Conservation (phyloP, 768 basidiomycete species). For the Leccinum imitatum region DNA sequence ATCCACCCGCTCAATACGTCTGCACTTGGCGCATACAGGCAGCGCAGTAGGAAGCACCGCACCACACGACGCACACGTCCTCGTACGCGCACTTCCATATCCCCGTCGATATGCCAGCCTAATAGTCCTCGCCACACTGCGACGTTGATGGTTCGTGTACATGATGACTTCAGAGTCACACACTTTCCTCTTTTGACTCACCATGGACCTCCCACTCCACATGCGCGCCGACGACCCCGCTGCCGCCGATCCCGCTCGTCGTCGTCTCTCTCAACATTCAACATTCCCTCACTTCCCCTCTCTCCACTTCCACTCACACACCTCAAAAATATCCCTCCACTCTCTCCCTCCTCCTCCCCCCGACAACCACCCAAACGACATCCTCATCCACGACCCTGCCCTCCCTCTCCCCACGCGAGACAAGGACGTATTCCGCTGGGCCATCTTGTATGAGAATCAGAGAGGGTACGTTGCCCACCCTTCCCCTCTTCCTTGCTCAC, state of each 20-base stretch:
- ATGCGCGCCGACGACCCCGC: slow-evolving; percentile 42
- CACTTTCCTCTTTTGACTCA: slow-evolving; percentile 3
- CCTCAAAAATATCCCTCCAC: background rate
- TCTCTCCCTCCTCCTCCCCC: background rate
- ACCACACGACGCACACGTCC: slow-evolving; percentile 59
- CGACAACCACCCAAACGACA: slow-evolving; percentile 18
- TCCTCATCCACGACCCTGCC: slow-evolving; percentile 31
- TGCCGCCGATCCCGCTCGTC: slow-evolving; percentile 46
- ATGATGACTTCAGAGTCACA: slow-evolving; percentile 1
- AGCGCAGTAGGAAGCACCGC: no score
- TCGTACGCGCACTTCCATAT: slow-evolving; percentile 11
- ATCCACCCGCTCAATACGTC: no score
- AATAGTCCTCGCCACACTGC: background rate
- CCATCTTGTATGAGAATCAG: slow-evolving; percentile 79
- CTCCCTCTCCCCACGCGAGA: slow-evolving; percentile 31
- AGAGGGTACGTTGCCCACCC: slow-evolving; percentile 53
- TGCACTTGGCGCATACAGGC: no score
- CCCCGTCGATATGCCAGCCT: slow-evolving; percentile 18
- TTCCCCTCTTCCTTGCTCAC: slow-evolving; percentile 4
- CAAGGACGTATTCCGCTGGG: slow-evolving; percentile 70
- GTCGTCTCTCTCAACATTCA: slow-evolving; percentile 41
- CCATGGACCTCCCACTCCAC: slow-evolving; percentile 37
- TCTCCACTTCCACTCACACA: slow-evolving; percentile 33
- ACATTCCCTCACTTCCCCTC: slow-evolving; percentile 34
- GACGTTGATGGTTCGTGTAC: slow-evolving; percentile 18